Percentiles rank a stretch among this genome's conserved stretches.
Evolutionary conservation across 441 rosid genomes (phyloP).

Genomic region (Populus tomentosa): DNA sequence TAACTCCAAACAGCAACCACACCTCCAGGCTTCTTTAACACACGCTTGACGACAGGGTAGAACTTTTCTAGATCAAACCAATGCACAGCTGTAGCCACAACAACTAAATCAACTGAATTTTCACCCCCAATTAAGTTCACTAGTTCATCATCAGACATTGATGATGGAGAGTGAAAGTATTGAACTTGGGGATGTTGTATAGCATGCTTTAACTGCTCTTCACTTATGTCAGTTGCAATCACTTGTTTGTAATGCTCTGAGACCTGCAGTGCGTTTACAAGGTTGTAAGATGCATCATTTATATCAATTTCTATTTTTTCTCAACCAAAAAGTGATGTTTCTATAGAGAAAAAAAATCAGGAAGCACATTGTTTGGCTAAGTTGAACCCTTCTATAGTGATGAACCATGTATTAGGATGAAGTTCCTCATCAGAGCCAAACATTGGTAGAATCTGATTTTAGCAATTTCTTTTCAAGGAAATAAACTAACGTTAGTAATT

Average conservation of each 20-base stretch:
- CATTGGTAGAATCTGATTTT: not conserved
- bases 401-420: not conserved
- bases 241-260: slow-evolving; percentile 32
- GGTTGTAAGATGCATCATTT: not conserved
- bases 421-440: not conserved
- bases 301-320: not conserved
- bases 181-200: too few species aligned
- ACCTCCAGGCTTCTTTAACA: slow-evolving; percentile 33
- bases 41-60: slow-evolving; percentile 24
- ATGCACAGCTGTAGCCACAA: slow-evolving; percentile 25
- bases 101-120: slow-evolving; percentile 26
- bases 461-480: not conserved
- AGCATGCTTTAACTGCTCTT: too few species aligned
- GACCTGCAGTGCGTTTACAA: not conserved
- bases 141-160: slow-evolving; percentile 27
- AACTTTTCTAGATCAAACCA: slow-evolving; percentile 35
- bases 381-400: not conserved
- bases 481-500: too few species aligned
- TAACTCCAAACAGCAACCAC: slow-evolving; percentile 36
- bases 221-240: slow-evolving; percentile 18
- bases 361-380: not conserved
- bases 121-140: slow-evolving; percentile 28
- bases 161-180: not conserved
- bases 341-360: not conserved
- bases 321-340: too few species aligned